Evolutionary conservation across 2,329 filamentous ascomycete genomes (phyloP).

Genomic region (Colletotrichum nymphaeae): DNA sequence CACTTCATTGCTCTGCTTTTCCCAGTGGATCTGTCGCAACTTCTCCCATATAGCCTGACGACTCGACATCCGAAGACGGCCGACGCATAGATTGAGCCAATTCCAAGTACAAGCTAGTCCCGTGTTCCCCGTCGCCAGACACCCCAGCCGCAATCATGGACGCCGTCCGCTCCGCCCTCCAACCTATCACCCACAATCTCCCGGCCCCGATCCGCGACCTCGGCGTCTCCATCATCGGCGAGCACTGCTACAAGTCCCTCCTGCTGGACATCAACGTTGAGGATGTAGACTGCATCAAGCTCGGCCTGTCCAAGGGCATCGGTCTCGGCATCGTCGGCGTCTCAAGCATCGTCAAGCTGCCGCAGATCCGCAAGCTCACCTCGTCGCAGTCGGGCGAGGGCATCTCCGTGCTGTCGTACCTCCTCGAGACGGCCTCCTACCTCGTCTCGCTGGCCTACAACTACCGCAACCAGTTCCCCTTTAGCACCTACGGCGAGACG

Average conservation of each 20-base stretch:
- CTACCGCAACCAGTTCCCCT: constrained; percentile 88
- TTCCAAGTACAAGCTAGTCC: background rate
- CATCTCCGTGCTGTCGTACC: constrained; percentile 89
- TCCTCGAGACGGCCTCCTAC: constrained; percentile 90
- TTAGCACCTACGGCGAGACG: constrained; percentile 97
- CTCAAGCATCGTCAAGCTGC: constrained; percentile 93
- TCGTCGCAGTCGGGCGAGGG: constrained; percentile 83
- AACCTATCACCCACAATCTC: constrained; percentile 78
- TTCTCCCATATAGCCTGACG: background rate
- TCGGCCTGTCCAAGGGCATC: constrained; percentile 91
- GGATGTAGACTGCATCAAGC: constrained; percentile 83
- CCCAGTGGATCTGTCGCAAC: background rate
- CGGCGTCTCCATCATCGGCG: constrained; percentile 83
- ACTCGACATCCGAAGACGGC: background rate
- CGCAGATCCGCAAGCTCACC: constrained; percentile 94
- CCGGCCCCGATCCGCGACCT: constrained; percentile 80
- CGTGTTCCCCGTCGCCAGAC: constrained; percentile 4
- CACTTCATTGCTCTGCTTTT: background rate
- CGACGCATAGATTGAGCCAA: background rate
- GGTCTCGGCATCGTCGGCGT: constrained; percentile 94
- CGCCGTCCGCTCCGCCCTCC: constrained; percentile 68
- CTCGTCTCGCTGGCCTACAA: constrained; percentile 95
- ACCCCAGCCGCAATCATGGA: constrained; percentile 61
- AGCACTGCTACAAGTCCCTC: constrained; percentile 85
- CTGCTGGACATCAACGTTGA: constrained; percentile 86